Evolutionary conservation across 1,284 basidiomycete genomes (phyloP), one percentile per base, ranked within the genome.

Genomic region (Microbotryum violaceum): DNA sequence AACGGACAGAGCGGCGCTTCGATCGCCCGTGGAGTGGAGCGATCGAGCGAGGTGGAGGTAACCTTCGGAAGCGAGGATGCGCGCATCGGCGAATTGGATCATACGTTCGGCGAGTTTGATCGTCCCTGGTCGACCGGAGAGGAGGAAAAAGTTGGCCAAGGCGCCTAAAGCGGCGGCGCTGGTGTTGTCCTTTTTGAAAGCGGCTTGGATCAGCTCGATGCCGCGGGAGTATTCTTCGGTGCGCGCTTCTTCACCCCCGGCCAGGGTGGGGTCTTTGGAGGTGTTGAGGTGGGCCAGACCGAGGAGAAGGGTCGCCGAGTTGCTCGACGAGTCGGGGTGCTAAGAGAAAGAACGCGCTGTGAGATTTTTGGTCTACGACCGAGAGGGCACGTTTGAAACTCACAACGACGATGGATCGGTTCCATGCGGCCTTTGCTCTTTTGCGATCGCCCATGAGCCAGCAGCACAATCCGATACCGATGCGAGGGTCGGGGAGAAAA

Each of bases 91-190:
- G 72, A 88, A 94, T 74, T 96, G 91, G 45, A 97, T 84, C 0
- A 91, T 88, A 55, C 91, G 83, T 73, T 97, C 93, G 5, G 91
- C 91, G 20, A 96, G 79, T 78, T 96, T 97, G 57, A 91, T 76
- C 0, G 90, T 6, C 1, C 37, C 37, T 14, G 37, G 37, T 42
- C 37, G 37, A 6, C 89, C 83, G 91, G 57, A 23, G 16, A 56
- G 21, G 27, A 46, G n/a, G 44, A 52, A 75, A 69, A 89, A 84
- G 18, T 67, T 63, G 18, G 48, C 45, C 27, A 89, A 73, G 65
- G 88, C 86, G 58, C 84, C 88, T 12, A 89, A 75, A 3, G 84
- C 87, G 70, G 87, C 85, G 0, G 87, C 86, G 66, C 82, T 86
- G 71, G 82, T 81, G 68, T 88, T 83, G 71, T 89, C 88, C 7